phyloP scores from a whole-genome alignment of 768 basidiomycete genomes.

The Hericium alpestre region DNA sequence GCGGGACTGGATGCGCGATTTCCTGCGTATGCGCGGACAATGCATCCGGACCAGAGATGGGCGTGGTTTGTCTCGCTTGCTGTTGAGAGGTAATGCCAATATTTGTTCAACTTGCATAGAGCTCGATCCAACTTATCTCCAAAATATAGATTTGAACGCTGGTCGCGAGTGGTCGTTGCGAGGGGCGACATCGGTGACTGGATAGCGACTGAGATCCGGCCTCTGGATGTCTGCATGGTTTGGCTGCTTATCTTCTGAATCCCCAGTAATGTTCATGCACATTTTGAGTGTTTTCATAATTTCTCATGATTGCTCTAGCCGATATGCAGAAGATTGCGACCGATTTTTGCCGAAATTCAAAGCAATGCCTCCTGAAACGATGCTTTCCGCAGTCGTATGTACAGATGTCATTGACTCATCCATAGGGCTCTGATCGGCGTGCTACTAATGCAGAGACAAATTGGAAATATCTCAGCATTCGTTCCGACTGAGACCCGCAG shows the following conservation, averaged over 20 bases:
- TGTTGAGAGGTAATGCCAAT: conserved; percentile 25
- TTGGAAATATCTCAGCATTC: conserved; percentile 8
- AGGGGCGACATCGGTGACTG: conserved; percentile 17
- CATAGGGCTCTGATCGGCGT: neutral
- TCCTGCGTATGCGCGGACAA: conserved; percentile 15
- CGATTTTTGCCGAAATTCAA: neutral
- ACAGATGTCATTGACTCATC: neutral
- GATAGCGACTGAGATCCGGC: conserved; percentile 20
- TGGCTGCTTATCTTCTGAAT: conserved; percentile 31
- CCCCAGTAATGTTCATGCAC: conserved; percentile 20
- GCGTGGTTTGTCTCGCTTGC: conserved; percentile 29
- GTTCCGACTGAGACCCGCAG: conserved; percentile 2
- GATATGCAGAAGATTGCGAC: conserved; percentile 14
- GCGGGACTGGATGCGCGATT: conserved; percentile 19
- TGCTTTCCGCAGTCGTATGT: conserved; percentile 1
- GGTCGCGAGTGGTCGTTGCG: conserved; percentile 15
- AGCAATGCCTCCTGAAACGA: neutral
- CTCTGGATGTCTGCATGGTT: conserved; percentile 29
- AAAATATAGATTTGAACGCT: conserved; percentile 22
- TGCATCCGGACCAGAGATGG: conserved; percentile 23
- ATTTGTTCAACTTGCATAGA: too few species aligned
- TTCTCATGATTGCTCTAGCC: neutral
- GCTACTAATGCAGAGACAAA: conserved; percentile 3
- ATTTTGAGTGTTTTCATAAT: neutral
- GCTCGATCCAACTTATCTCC: too few species aligned